Conservation (phyloP, 2,329 filamentous ascomycete genomes). For the Orbilia javanica region DNA sequence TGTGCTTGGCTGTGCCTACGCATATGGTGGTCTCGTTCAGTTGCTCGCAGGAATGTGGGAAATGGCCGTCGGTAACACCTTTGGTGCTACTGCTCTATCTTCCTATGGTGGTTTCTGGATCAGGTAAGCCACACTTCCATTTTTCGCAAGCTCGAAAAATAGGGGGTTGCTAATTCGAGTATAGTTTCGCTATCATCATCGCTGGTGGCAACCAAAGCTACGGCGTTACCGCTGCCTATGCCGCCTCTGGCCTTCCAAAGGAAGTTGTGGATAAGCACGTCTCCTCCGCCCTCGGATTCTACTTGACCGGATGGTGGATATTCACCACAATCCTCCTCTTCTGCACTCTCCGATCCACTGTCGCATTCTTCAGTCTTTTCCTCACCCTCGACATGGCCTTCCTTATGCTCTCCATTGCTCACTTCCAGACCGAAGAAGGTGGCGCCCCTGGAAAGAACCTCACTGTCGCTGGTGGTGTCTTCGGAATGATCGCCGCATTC, state of each 20-base stretch:
- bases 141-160: background rate
- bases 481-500: conserved; percentile 84
- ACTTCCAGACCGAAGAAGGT: conserved; percentile 70
- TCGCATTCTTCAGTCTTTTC: conserved; percentile 83
- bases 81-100: conserved; percentile 83
- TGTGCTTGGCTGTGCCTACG: conserved; percentile 77
- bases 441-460: conserved; percentile 68
- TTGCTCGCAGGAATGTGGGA: conserved; percentile 90
- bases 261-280: conserved; percentile 65
- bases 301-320: conserved; percentile 84
- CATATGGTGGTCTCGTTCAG: conserved; percentile 83
- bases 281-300: conserved; percentile 77
- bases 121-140: conserved; percentile 60
- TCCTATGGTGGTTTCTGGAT: conserved; percentile 91
- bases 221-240: conserved; percentile 71
- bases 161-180: background rate
- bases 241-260: conserved; percentile 63
- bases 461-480: conserved; percentile 79
- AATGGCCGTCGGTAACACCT: conserved; percentile 88
- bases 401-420: conserved; percentile 76
- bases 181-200: conserved; percentile 75
- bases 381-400: conserved; percentile 81
- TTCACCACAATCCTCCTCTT: conserved; percentile 81
- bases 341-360: conserved; percentile 80
- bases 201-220: conserved; percentile 74